Conservation (phyloP, 441 rosid genomes). For the Raphanus hybrid region DNA sequence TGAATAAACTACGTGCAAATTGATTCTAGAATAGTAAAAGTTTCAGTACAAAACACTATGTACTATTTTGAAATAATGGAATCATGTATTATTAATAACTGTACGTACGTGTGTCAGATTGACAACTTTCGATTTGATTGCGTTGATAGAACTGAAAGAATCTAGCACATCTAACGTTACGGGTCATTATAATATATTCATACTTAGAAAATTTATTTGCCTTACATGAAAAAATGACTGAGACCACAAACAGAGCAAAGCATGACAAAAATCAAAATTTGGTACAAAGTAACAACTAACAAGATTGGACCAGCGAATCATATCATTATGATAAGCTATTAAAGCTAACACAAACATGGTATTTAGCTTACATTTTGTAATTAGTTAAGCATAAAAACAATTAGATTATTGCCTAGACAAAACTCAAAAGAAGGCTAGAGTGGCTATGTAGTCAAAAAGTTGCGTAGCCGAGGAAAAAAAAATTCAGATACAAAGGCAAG, state of each 20-base stretch:
- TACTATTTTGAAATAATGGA: background rate
- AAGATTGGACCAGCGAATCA: slow-evolving; percentile 37
- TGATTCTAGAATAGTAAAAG: slow-evolving; percentile 7
- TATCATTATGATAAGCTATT: slow-evolving; percentile 41
- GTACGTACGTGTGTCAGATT: slow-evolving; percentile 21
- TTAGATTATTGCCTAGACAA: slow-evolving; percentile 22
- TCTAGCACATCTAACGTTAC: slow-evolving; percentile 8
- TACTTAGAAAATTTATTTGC: slow-evolving; percentile 11
- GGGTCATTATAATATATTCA: background rate
- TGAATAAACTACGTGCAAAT: slow-evolving; percentile 1
- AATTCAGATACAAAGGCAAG: slow-evolving; percentile 28
- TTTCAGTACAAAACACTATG: slow-evolving; percentile 5
- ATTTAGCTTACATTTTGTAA: slow-evolving; percentile 21
- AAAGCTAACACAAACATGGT: slow-evolving; percentile 25
- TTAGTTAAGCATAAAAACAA: slow-evolving; percentile 24
- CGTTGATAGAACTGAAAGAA: slow-evolving; percentile 24
- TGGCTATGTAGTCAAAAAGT: slow-evolving; percentile 39
- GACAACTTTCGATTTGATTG: slow-evolving; percentile 29
- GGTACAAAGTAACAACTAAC: slow-evolving; percentile 17
- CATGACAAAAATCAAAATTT: background rate
- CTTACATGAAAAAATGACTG: background rate
- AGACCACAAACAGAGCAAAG: background rate
- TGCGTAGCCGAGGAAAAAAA: slow-evolving; percentile 30
- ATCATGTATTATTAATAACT: background rate
- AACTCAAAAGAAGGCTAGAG: slow-evolving; percentile 30